Evolutionary conservation across 805 yeast species (phyloP).

Genomic region (Pichia phayaonensis): DNA sequence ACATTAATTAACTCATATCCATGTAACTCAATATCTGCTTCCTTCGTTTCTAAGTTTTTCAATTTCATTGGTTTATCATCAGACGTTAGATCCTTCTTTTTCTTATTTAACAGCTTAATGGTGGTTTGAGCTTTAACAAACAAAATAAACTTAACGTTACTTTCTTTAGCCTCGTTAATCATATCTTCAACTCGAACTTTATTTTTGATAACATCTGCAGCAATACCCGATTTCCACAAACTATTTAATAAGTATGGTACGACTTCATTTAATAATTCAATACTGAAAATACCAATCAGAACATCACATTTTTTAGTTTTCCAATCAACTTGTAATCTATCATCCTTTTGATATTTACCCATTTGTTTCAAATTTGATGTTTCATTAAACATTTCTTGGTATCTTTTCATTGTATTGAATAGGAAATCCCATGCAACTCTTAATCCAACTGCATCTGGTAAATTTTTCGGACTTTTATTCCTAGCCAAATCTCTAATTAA

Average conservation of each 20-base stretch:
- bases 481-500: constrained; percentile 62
- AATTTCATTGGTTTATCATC: constrained; percentile 70
- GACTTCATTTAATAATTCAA: constrained; percentile 44
- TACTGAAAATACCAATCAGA: constrained; percentile 61
- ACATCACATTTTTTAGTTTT: constrained; percentile 70
- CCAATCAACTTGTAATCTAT: constrained; percentile 31
- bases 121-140: constrained; percentile 60
- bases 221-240: constrained; percentile 72
- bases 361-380: constrained; percentile 16
- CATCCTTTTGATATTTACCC: constrained; percentile 28
- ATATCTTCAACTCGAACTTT: constrained; percentile 55
- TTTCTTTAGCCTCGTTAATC: constrained; percentile 50
- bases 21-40: constrained; percentile 64
- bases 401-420: constrained; percentile 42
- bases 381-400: constrained; percentile 31
- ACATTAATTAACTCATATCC: constrained; percentile 53
- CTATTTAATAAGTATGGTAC: constrained; percentile 57
- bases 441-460: constrained; percentile 75
- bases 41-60: constrained; percentile 47
- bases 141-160: constrained; percentile 72
- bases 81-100: constrained; percentile 30
- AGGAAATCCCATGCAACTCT: constrained; percentile 69
- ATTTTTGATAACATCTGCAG: constrained; percentile 58
- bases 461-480: constrained; percentile 23
- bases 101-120: constrained; percentile 14